Base-by-base conservation (phyloP, 345 rosid species). In the Noccaea bulbosa region DNA sequence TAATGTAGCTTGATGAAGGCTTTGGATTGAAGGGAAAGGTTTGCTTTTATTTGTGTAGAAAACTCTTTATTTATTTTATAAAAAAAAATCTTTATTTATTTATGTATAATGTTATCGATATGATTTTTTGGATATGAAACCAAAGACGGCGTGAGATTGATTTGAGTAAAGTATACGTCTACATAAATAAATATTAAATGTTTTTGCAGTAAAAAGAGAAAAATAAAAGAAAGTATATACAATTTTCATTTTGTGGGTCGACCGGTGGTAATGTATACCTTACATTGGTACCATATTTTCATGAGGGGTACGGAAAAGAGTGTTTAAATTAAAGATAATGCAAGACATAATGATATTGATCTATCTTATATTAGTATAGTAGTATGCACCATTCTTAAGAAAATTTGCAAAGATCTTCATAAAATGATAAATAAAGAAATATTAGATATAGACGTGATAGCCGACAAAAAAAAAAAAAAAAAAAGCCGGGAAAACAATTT, bases 101-200 rank as follows among this genome's bases (percentile, higher is more conserved):
- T 30, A 24, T 65, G 9, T 32, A 50, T 40, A 50, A 50, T 49
- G 12, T 69, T 33, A 34, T 33, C 39, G 7, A 33, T 39, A 73
- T 66, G 45, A 34, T 72, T 16, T 64, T 30, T 49, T 47, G 54
- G 45, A 47, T 45, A 16, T 64, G 24, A 37, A 24, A 47, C 11
- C 48, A 17, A 40, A 44, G 74, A 22, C 63, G 32, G 74, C 79
- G 68, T 68, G 79, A 46, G 44, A 52, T 38, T 59, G 41, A 44
- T 47, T 75, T 75, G 74, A 75, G 79, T 75, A 75, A 75, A 69
- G 65, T 38, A 7, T 63, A 69, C 79, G 75, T 57, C 66, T 66
- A 46, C 51, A 59, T 48, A 44, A 32, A 32, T 46, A 9, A 7
- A 67, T 6, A 20, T 16, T 40, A 66, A 6, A 27, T 52, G 32